These are phyloP conservation scores for Psilocybe cubensis DNA, from an alignment of 768 basidiomycete genomes.

Conservation along the genomic window DNA sequence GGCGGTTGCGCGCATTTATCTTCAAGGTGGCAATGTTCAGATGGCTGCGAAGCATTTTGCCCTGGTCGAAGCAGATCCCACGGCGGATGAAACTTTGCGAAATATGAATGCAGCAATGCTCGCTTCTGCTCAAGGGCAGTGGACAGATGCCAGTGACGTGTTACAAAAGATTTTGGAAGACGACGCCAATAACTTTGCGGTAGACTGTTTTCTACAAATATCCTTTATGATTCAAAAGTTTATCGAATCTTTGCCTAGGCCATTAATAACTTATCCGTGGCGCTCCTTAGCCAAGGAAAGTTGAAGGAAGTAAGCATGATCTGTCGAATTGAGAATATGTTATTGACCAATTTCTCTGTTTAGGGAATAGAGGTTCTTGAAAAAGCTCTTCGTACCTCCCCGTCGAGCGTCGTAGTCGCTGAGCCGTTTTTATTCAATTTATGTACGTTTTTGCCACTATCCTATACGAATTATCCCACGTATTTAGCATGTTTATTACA, in stretches of 20 bases:
- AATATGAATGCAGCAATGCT: constrained; percentile 70
- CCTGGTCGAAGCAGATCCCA: constrained; percentile 46
- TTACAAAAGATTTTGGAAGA: constrained; percentile 48
- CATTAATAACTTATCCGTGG: constrained; percentile 77
- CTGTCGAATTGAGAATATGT: not conserved
- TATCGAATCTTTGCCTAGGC: constrained; percentile 44
- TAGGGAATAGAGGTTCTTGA: constrained; percentile 78
- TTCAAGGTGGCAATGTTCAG: constrained; percentile 70
- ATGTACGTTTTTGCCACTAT: constrained; percentile 46
- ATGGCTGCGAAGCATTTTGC: constrained; percentile 64
- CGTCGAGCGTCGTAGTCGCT: constrained; percentile 71
- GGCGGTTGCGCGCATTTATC: constrained; percentile 72
- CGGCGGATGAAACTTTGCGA: constrained; percentile 46
- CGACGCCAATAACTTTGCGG: constrained; percentile 66
- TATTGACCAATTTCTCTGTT: not conserved
- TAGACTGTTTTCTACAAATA: constrained; percentile 29
- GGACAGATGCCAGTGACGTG: constrained; percentile 52
- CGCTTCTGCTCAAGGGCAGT: constrained; percentile 72
- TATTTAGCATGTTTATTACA: not conserved
- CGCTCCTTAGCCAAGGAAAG: constrained; percentile 70
- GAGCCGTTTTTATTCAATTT: constrained; percentile 88
- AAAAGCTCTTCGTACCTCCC: constrained; percentile 60
- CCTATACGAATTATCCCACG: not conserved
- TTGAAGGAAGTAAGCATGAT: constrained; percentile 60
- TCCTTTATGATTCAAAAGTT: not conserved